Percentiles rank a stretch among this genome's conserved stretches.
Evolutionary conservation across 2,329 filamentous ascomycete species (phyloP).

Genomic region (Alternaria gaisen): DNA sequence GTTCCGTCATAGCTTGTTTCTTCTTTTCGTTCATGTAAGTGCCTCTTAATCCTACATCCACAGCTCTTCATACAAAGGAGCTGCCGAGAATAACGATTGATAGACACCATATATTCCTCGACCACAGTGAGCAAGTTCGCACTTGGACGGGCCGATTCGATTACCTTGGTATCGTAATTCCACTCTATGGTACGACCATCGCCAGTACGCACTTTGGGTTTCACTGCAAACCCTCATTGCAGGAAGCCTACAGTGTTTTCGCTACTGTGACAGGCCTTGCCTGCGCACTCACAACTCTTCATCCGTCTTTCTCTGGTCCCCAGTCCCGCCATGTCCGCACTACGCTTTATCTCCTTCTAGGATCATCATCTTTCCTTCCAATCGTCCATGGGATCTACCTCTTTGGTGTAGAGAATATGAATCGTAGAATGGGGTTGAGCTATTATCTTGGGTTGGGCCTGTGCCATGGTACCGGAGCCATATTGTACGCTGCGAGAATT

Average conservation of each 20-base stretch:
- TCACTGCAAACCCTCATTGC: constrained; percentile 45
- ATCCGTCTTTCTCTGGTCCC: constrained; percentile 34
- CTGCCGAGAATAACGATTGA: neutral
- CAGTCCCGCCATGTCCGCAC: constrained; percentile 52
- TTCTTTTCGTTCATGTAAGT: constrained; percentile 45
- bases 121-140: constrained; percentile 79
- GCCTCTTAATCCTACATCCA: neutral
- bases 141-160: constrained; percentile 88
- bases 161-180: constrained; percentile 76
- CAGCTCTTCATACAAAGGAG: neutral
- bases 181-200: constrained; percentile 85
- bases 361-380: constrained; percentile 53
- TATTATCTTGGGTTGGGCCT: constrained; percentile 53
- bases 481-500: constrained; percentile 48
- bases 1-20: constrained; percentile 14
- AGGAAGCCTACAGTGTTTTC: constrained; percentile 48
- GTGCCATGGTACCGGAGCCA: constrained; percentile 45
- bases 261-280: constrained; percentile 33
- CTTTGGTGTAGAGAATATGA: constrained; percentile 42
- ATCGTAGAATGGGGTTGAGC: constrained; percentile 52
- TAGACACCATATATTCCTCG: constrained; percentile 80
- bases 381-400: constrained; percentile 51
- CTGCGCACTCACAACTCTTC: constrained; percentile 52
- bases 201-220: constrained; percentile 72
- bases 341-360: constrained; percentile 54